These are phyloP conservation scores for Wickerhamiella brachini DNA, from an alignment of 805 yeast genomes.

Conservation along the genomic window DNA sequence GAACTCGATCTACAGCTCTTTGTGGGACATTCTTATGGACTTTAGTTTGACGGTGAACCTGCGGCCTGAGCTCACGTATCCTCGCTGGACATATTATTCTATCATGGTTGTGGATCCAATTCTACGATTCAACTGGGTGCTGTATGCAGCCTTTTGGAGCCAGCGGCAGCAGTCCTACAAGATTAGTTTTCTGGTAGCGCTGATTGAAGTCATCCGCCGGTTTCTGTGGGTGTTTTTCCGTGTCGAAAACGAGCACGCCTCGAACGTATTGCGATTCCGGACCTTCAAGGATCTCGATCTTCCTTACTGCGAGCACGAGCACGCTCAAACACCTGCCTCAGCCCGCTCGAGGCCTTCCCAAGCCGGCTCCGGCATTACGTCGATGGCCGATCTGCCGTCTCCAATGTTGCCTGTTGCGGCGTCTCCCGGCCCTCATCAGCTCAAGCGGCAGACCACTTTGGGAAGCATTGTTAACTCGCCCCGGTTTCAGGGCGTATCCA, in stretches of 20 bases:
- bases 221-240: conserved; percentile 84
- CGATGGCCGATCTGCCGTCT: background rate
- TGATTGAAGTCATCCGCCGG: conserved; percentile 71
- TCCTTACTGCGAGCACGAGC: conserved; percentile 40
- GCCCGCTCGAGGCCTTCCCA: background rate
- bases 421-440: background rate
- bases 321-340: background rate
- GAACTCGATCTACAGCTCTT: conserved; percentile 52
- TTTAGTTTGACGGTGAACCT: conserved; percentile 68
- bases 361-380: background rate
- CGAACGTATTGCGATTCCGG: conserved; percentile 71
- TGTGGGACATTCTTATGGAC: conserved; percentile 94
- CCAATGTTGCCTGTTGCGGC: background rate
- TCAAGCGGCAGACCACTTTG: background rate
- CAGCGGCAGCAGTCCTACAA: conserved; percentile 80
- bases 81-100: conserved; percentile 49
- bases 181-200: conserved; percentile 69
- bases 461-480: background rate
- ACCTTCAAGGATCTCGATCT: conserved; percentile 80
- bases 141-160: conserved; percentile 62
- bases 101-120: conserved; percentile 65
- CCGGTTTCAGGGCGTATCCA: conserved; percentile 1
- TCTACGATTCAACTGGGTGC: conserved; percentile 82
- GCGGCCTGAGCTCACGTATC: conserved; percentile 27
- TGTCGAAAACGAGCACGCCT: conserved; percentile 91